These are phyloP conservation scores for Phycomyces nitens DNA, from an alignment of 192 early-diverging fungal genomes.

Conservation along the genomic window DNA sequence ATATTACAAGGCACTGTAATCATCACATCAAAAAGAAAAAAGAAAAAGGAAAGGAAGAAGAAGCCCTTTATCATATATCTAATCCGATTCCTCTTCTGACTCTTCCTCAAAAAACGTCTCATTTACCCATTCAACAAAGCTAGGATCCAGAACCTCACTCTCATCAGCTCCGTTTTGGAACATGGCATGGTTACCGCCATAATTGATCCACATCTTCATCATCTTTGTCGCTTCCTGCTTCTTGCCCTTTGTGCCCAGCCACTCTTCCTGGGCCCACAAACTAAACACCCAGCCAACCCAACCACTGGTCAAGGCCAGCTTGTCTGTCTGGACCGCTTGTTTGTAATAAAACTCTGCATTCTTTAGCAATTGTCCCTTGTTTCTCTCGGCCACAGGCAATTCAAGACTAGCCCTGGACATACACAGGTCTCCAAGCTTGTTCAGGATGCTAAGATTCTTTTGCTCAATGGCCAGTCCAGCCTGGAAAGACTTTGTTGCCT, in stretches of 20 bases:
- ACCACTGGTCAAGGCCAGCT: conserved; percentile 32
- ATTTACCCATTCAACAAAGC: conserved; percentile 28
- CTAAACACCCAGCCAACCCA: conserved; percentile 43
- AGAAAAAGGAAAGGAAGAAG: no score
- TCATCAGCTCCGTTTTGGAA: conserved; percentile 23
- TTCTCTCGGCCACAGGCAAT: conserved; percentile 37
- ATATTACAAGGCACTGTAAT: no score
- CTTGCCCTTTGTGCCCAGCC: conserved; percentile 43
- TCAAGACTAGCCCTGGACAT: conserved; percentile 37
- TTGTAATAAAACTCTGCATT: conserved; percentile 53
- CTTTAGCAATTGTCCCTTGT: conserved; percentile 44
- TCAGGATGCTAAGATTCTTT: conserved; percentile 46
- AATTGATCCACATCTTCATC: conserved; percentile 60
- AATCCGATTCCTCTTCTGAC: conserved; percentile 18
- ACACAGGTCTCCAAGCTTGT: conserved; percentile 51
- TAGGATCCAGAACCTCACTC: conserved; percentile 19
- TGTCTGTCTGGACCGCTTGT: conserved; percentile 43
- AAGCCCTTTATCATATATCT: neutral
- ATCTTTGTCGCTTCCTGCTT: conserved; percentile 62
- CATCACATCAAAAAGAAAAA: no score
- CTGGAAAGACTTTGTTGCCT: conserved; percentile 41
- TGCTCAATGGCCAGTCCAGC: conserved; percentile 43
- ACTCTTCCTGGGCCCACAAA: conserved; percentile 49
- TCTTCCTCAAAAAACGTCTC: conserved; percentile 26
- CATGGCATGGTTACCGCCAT: conserved; percentile 24